A percentile compares a stretch with the other conserved stretches of the same genome.
Conservation (phyloP, 257 asterid species). For the Knoxia roxburghii region DNA sequence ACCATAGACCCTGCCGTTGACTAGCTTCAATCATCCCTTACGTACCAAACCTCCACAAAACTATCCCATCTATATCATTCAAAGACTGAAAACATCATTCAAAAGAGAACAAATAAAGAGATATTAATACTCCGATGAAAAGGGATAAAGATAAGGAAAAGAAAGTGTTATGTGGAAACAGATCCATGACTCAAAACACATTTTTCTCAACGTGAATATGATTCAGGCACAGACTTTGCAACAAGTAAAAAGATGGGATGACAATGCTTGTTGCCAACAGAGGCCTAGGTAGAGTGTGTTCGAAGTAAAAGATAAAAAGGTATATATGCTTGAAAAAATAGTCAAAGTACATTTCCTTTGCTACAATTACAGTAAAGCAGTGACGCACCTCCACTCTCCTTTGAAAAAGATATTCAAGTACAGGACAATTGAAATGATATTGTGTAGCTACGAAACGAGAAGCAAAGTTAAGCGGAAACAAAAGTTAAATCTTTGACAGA, state of each 20-base stretch:
- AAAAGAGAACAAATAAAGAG: slow-evolving; percentile 18
- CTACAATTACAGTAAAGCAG: neutral
- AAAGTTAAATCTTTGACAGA: neutral
- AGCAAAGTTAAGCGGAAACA: too few relatives aligned
- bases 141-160: slow-evolving; percentile 1
- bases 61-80: slow-evolving; percentile 22
- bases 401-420: neutral
- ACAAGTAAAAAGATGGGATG: neutral
- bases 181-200: neutral
- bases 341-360: neutral
- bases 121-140: slow-evolving; percentile 10
- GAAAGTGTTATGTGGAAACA: neutral
- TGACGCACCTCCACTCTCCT: neutral
- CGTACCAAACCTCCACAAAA: slow-evolving; percentile 21
- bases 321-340: neutral
- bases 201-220: neutral
- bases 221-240: neutral
- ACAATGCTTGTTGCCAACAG: neutral
- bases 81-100: slow-evolving; percentile 20
- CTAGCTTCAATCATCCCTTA: slow-evolving; percentile 21
- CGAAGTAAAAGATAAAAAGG: neutral
- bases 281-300: neutral
- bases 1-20: slow-evolving; percentile 12
- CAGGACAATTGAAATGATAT: neutral
- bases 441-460: neutral